Evolutionary conservation across 169 alveolate genomes (phyloP).

Genomic region (Plasmodium blacklocki): DNA sequence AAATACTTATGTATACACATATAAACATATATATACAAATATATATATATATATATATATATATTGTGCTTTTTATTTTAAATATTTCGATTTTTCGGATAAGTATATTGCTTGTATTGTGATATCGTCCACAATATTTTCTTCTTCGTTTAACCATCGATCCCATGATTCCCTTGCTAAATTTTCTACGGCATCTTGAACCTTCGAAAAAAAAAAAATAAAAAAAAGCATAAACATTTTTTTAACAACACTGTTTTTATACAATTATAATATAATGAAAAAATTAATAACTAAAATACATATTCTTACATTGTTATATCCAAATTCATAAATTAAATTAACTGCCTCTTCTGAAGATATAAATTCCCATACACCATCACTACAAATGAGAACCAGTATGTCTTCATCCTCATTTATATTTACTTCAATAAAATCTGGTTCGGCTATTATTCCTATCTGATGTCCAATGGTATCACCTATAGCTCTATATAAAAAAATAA

Average conservation of each 20-base stretch:
- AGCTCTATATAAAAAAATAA: constrained; percentile 67
- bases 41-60: background rate
- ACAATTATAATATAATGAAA: background rate
- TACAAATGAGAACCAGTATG: constrained; percentile 84
- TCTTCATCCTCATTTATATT: constrained; percentile 77
- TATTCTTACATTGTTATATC: constrained; percentile 68
- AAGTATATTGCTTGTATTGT: constrained; percentile 84
- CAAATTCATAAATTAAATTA: constrained; percentile 82
- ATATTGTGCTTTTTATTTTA: background rate
- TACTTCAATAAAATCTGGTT: constrained; percentile 51
- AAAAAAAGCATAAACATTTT: background rate
- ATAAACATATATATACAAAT: background rate
- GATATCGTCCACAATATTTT: constrained; percentile 91
- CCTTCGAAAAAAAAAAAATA: constrained; percentile 39
- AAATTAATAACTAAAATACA: background rate
- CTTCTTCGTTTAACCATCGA: constrained; percentile 91
- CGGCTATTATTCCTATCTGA: constrained; percentile 75
- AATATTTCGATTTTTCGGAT: constrained; percentile 64
- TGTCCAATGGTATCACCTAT: constrained; percentile 75
- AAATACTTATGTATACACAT: no score
- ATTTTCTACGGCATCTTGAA: constrained; percentile 85
- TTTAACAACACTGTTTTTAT: no score
- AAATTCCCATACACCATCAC: constrained; percentile 92
- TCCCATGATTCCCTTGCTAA: constrained; percentile 91
- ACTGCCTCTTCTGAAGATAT: constrained; percentile 89